A percentile compares a stretch with the other conserved stretches of the same genome.
These are phyloP conservation scores for Termitomyces heimii DNA, from an alignment of 768 basidiomycete species.

Conservation along the genomic window DNA sequence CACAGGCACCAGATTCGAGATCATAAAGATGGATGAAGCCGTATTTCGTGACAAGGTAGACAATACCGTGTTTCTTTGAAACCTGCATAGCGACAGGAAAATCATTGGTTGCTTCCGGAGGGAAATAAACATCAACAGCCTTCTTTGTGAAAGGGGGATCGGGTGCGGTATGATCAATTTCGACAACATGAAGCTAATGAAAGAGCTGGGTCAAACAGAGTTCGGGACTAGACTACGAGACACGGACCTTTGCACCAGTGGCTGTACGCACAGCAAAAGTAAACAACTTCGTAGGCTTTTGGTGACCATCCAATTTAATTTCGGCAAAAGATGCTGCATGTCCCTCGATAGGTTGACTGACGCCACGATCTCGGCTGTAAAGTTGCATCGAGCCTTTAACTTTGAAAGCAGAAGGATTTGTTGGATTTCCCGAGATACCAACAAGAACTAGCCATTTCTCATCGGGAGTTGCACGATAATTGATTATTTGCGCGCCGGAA, in stretches of 20 bases:
- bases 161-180: constrained; percentile 92
- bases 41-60: constrained; percentile 97
- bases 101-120: constrained; percentile 95
- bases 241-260: constrained; percentile 88
- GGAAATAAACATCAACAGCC: constrained; percentile 98
- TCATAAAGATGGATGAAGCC: constrained; percentile 99
- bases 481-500: constrained; percentile 94
- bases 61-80: constrained; percentile 92
- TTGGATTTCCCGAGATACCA: constrained; percentile 88
- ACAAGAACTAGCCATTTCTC: constrained; percentile 98
- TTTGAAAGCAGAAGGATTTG: constrained; percentile 95
- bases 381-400: constrained; percentile 98
- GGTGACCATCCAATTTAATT: constrained; percentile 84
- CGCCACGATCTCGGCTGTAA: constrained; percentile 86
- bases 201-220: background rate
- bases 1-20: constrained; percentile 92
- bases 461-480: constrained; percentile 88
- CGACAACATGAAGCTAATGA: constrained; percentile 88
- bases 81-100: constrained; percentile 99
- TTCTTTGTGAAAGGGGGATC: constrained; percentile 95
- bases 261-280: constrained; percentile 94
- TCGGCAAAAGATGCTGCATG: constrained; percentile 97
- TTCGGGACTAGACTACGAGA: background rate
- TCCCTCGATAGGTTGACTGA: constrained; percentile 97
- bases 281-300: constrained; percentile 84